A percentile compares a stretch with the other conserved stretches of the same genome.
Evolutionary conservation across 2,329 filamentous ascomycete genomes (phyloP).

Genomic region (Alternaria rosae): DNA sequence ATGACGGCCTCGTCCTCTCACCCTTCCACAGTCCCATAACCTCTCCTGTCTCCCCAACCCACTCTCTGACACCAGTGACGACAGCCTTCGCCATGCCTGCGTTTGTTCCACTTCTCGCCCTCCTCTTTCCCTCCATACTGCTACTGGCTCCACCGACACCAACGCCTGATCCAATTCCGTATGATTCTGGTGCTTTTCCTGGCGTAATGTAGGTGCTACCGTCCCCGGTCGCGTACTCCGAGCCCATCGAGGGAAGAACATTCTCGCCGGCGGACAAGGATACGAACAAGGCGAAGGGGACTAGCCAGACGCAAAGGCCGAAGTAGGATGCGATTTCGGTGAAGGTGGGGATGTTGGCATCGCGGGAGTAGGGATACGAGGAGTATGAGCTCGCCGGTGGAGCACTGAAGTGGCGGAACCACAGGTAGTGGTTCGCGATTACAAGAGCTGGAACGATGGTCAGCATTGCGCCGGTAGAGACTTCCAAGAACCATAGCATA

Average conservation of each 20-base stretch:
- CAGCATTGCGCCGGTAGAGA: not conserved
- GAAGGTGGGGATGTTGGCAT: conserved; percentile 76
- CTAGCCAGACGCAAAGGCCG: conserved; percentile 93
- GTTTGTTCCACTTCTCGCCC: conserved; percentile 60
- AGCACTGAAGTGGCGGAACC: conserved; percentile 90
- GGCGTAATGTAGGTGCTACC: conserved; percentile 58
- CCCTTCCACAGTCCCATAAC: conserved; percentile 69
- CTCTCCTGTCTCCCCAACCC: conserved; percentile 68
- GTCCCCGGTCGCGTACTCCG: conserved; percentile 71
- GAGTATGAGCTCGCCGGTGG: conserved; percentile 62
- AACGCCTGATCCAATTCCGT: conserved; percentile 37
- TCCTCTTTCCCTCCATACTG: conserved; percentile 42
- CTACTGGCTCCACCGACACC: conserved; percentile 31
- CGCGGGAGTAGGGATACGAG: conserved; percentile 66
- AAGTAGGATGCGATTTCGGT: conserved; percentile 97
- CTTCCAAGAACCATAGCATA: conserved; percentile 52
- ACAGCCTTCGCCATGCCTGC: conserved; percentile 65
- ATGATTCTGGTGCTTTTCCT: conserved; percentile 48
- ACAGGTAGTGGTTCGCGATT: conserved; percentile 88
- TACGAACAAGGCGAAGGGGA: conserved; percentile 94
- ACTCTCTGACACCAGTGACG: conserved; percentile 69
- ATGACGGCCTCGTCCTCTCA: conserved; percentile 60
- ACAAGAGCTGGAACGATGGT: conserved; percentile 69
- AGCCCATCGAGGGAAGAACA: conserved; percentile 90
- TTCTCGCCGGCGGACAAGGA: conserved; percentile 94